A percentile compares a stretch with the other conserved stretches of the same genome.
phyloP scores from a whole-genome alignment of 2,329 filamentous ascomycete genomes.

The Fusarium sp. region DNA sequence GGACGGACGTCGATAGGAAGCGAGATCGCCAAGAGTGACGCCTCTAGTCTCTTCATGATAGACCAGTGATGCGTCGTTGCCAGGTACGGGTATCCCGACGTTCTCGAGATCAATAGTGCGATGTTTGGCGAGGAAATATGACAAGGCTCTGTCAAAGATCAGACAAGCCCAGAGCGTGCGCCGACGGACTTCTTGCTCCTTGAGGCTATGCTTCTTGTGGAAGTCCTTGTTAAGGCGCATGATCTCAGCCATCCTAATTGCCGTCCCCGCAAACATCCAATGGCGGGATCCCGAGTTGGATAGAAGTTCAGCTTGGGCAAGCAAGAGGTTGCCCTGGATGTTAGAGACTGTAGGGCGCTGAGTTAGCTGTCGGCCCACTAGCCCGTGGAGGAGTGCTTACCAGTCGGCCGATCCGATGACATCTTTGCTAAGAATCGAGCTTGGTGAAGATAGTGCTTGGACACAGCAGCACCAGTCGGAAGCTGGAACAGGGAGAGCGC shows the following conservation, averaged over 20 bases:
- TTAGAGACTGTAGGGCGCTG: constrained; percentile 18
- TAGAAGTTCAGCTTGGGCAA: constrained; percentile 35
- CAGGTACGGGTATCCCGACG: not conserved
- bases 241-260: constrained; percentile 40
- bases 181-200: constrained; percentile 39
- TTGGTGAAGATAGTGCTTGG: not conserved
- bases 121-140: not conserved
- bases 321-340: constrained; percentile 33
- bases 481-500: not conserved
- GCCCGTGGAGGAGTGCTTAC: not conserved
- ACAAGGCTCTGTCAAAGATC: not conserved
- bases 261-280: constrained; percentile 36
- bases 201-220: constrained; percentile 35
- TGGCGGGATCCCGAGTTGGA: constrained; percentile 36
- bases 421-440: not conserved
- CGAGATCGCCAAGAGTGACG: not conserved
- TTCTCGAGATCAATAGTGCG: not conserved
- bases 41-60: not conserved
- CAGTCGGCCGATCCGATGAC: not conserved
- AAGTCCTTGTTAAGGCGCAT: constrained; percentile 41
- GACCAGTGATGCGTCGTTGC: not conserved
- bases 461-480: not conserved
- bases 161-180: constrained; percentile 43
- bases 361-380: not conserved
- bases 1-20: not conserved